Percentiles rank a stretch among this genome's conserved stretches.
Conservation (phyloP, 2,329 filamentous ascomycete species). For the Fusarium sp. region DNA sequence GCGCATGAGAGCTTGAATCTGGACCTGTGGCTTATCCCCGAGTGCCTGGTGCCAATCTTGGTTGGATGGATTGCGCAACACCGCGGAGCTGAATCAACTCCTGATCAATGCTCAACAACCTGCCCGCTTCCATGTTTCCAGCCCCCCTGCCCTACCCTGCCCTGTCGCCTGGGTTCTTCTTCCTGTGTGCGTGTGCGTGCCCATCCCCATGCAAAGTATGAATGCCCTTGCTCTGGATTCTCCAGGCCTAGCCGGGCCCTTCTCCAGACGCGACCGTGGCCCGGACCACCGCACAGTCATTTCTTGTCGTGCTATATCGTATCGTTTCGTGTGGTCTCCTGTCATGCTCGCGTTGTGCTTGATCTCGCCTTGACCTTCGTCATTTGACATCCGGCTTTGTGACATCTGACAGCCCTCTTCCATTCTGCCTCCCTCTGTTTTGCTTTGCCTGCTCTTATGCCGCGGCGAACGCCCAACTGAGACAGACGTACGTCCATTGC, state of each 20-base stretch:
- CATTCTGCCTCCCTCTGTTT: background rate
- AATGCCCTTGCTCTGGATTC: conserved; percentile 16
- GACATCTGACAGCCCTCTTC: conserved; percentile 30
- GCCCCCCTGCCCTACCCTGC: background rate
- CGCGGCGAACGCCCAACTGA: conserved; percentile 32
- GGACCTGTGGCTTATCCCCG: conserved; percentile 27
- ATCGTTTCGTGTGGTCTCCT: conserved; percentile 26
- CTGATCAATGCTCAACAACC: background rate
- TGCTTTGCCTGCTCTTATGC: conserved; percentile 4
- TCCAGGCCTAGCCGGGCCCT: conserved; percentile 20
- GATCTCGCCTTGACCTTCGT: conserved; percentile 14
- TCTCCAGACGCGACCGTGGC: conserved; percentile 35
- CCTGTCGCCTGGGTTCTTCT: background rate
- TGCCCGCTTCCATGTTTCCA: conserved; percentile 25
- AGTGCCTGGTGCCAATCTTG: conserved; percentile 17
- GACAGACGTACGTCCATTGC: conserved; percentile 25
- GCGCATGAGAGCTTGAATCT: conserved; percentile 23
- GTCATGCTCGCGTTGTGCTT: conserved; percentile 14
- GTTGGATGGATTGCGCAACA: background rate
- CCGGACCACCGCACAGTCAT: conserved; percentile 28
- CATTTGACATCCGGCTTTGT: conserved; percentile 25
- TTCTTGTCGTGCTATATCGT: conserved; percentile 12
- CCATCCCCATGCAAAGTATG: conserved; percentile 17
- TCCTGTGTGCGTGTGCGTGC: conserved; percentile 3
- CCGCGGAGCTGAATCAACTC: conserved; percentile 2